phyloP scores from a whole-genome alignment of 345 rosid genomes.

The Corymbia maculata region DNA sequence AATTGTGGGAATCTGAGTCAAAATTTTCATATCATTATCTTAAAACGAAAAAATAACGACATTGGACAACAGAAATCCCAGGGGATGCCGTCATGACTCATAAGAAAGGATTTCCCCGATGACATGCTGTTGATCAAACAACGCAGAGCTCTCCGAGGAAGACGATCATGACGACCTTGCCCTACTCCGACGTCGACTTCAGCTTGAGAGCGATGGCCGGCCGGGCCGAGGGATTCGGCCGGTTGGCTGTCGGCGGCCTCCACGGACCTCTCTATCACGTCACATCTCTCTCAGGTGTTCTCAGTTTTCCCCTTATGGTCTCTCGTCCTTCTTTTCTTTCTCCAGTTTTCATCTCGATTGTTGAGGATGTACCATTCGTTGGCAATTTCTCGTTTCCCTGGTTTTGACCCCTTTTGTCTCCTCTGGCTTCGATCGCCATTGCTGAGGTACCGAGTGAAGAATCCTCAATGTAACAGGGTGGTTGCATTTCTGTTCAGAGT shows the following conservation, averaged over 20 bases:
- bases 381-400: background rate
- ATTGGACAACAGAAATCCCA: background rate
- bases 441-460: background rate
- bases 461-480: background rate
- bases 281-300: conserved; percentile 48
- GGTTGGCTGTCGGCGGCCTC: conserved; percentile 56
- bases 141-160: background rate
- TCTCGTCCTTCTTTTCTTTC: background rate
- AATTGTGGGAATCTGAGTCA: background rate
- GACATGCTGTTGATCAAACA: background rate
- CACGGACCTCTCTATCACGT: conserved; percentile 52
- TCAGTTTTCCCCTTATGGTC: background rate
- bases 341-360: background rate
- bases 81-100: background rate
- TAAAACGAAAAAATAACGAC: no score
- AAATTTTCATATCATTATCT: no score
- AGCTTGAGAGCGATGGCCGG: conserved; percentile 49
- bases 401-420: background rate
- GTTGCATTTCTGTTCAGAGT: background rate
- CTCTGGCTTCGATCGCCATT: background rate
- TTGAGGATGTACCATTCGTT: background rate
- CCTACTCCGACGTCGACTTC: conserved; percentile 55
- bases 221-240: conserved; percentile 78
- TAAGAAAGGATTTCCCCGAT: background rate
- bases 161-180: conserved; percentile 32